phyloP scores from a whole-genome alignment of 2,329 filamentous ascomycete species.

The Diaporthe eres region DNA sequence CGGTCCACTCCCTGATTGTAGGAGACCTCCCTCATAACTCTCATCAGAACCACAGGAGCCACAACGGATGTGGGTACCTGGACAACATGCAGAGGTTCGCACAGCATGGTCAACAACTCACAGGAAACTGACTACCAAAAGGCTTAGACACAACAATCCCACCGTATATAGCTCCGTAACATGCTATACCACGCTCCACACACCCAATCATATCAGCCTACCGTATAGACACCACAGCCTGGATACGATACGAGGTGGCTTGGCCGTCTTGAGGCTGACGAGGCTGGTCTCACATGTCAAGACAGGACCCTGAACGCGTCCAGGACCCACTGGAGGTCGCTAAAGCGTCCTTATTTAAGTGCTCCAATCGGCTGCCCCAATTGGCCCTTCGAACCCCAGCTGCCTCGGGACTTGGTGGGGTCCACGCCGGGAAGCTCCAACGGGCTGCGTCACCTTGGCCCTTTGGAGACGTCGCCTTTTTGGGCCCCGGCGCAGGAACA shows the following conservation, averaged over 20 bases:
- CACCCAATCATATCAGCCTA: not conserved
- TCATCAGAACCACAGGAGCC: not conserved
- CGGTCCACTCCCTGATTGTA: not conserved
- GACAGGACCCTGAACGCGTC: slow-evolving; percentile 3
- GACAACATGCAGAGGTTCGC: no score
- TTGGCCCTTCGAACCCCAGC: slow-evolving; percentile 8
- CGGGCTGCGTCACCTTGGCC: slow-evolving; percentile 30
- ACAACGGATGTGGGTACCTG: not conserved
- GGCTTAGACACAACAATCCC: no score
- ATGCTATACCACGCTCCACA: no score
- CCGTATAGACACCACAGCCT: not conserved
- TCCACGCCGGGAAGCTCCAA: slow-evolving; percentile 23
- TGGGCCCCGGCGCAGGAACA: not conserved
- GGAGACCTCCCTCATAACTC: no score
- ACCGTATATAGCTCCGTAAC: not conserved
- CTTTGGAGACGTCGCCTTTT: slow-evolving; percentile 38
- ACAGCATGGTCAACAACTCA: not conserved
- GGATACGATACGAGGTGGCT: not conserved
- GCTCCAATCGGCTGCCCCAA: slow-evolving; percentile 35
- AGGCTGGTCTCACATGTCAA: slow-evolving; percentile 27
- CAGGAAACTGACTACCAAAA: not conserved
- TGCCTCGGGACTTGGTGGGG: slow-evolving; percentile 5
- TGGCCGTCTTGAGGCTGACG: not conserved
- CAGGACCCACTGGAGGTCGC: slow-evolving; percentile 37
- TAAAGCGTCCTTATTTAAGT: slow-evolving; percentile 31